phyloP scores from a whole-genome alignment of 2,329 filamentous ascomycete genomes.

The Simplicillium sp. region DNA sequence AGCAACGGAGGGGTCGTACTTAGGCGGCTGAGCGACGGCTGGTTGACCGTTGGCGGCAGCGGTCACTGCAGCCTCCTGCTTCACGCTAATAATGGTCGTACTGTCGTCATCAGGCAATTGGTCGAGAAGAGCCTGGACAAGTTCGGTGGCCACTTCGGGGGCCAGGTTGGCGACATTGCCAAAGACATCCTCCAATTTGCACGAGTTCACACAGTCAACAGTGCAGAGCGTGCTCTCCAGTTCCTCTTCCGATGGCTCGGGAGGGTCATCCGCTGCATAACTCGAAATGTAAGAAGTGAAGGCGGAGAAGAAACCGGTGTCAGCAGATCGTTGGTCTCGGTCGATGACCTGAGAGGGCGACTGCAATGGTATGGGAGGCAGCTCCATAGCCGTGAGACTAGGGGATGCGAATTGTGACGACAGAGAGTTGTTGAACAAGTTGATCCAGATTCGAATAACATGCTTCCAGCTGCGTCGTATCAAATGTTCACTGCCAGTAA shows the following conservation, averaged over 20 bases:
- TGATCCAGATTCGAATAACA: constrained; percentile 83
- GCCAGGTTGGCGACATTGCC: constrained; percentile 57
- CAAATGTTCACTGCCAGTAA: constrained; percentile 73
- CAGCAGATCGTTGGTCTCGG: constrained; percentile 65
- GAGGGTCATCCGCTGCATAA: constrained; percentile 94
- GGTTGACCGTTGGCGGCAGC: constrained; percentile 45
- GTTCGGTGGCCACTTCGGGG: constrained; percentile 16
- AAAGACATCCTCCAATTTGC: constrained; percentile 74
- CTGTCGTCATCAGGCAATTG: constrained; percentile 78
- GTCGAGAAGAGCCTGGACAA: constrained; percentile 63
- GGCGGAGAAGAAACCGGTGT: constrained; percentile 83
- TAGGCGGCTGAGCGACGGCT: constrained; percentile 30
- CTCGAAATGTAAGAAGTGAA: constrained; percentile 97
- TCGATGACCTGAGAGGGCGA: constrained; percentile 90
- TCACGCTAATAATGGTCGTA: constrained; percentile 76
- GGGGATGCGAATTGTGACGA: constrained; percentile 69
- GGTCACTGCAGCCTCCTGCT: constrained; percentile 65
- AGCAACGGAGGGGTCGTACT: constrained; percentile 77
- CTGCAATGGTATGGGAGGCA: constrained; percentile 80
- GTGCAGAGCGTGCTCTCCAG: constrained; percentile 91
- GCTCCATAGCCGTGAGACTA: constrained; percentile 54
- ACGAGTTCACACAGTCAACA: constrained; percentile 88
- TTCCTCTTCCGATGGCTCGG: constrained; percentile 94
- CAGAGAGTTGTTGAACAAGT: constrained; percentile 91
- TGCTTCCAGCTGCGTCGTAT: constrained; percentile 71